Conservation (phyloP, 2,329 filamentous ascomycete genomes). For the Aspergillus oerlinghausenensis region DNA sequence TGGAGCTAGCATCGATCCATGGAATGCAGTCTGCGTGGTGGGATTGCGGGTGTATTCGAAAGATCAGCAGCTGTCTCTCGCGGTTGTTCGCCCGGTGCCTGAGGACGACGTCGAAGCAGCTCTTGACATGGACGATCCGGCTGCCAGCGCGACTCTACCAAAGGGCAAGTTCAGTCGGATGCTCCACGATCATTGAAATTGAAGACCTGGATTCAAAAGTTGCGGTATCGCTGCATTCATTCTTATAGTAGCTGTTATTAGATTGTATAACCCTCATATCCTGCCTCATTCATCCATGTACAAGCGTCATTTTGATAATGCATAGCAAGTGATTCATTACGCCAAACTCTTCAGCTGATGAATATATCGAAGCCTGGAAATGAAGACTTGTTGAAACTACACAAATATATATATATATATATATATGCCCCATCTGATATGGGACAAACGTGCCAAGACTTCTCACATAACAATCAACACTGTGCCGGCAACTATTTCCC, state of each 20-base stretch:
- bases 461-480: not conserved
- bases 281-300: not conserved
- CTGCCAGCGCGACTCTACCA: constrained; percentile 29
- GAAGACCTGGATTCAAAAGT: not conserved
- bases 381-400: not conserved
- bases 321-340: not conserved
- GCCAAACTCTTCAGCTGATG: not conserved
- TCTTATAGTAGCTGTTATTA: not conserved
- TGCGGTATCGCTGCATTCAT: not conserved
- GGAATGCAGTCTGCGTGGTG: constrained; percentile 59
- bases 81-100: constrained; percentile 46
- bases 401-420: not conserved
- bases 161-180: constrained; percentile 13
- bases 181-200: not conserved
- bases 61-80: constrained; percentile 47
- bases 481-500: not conserved
- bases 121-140: constrained; percentile 42
- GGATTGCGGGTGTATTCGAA: constrained; percentile 56
- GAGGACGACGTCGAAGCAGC: constrained; percentile 36
- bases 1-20: constrained; percentile 39
- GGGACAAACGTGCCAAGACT: not conserved
- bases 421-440: not conserved
- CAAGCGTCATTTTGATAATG: not conserved
- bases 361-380: not conserved
- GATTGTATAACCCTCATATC: not conserved